These are phyloP conservation scores for Stevia rebaudiana DNA, from an alignment of 140 eudicot genomes.

Conservation along the genomic window DNA sequence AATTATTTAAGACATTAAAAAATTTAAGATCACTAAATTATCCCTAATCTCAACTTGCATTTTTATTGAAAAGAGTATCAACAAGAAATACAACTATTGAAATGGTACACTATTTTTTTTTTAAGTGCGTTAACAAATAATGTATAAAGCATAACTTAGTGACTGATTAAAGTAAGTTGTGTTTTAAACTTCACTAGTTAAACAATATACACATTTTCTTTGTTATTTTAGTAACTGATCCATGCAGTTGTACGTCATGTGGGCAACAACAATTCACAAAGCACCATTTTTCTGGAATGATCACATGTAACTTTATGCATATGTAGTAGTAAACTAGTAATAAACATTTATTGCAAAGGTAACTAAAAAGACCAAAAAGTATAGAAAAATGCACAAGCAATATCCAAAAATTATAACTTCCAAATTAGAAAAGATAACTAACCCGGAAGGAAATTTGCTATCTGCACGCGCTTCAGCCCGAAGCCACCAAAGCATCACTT, in stretches of 20 bases:
- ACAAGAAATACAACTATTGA: not conserved
- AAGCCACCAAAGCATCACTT: slow-evolving; percentile 95
- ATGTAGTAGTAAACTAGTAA: slow-evolving; percentile 6
- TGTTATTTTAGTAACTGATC: slow-evolving; percentile 4
- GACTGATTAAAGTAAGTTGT: not conserved
- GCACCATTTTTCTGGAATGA: not conserved
- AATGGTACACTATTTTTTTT: too few species aligned
- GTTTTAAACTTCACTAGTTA: not conserved
- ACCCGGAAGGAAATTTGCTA: slow-evolving; percentile 95
- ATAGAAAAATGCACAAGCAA: not conserved
- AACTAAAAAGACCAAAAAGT: slow-evolving; percentile 1
- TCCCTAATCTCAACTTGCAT: not conserved
- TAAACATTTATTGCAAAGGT: not conserved
- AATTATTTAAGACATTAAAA: not conserved
- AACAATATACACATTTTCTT: slow-evolving; percentile 1
- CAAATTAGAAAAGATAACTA: slow-evolving; percentile 25
- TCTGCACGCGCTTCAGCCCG: slow-evolving; percentile 98
- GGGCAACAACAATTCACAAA: not conserved
- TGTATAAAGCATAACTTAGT: not conserved
- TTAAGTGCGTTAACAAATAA: slow-evolving; percentile 5
- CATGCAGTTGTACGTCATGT: not conserved
- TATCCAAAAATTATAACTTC: slow-evolving; percentile 4
- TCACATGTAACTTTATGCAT: slow-evolving; percentile 3
- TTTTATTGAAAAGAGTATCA: not conserved
- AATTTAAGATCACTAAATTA: not conserved